Conservation (phyloP, 768 basidiomycete genomes). For the Leccinum variicolor region DNA sequence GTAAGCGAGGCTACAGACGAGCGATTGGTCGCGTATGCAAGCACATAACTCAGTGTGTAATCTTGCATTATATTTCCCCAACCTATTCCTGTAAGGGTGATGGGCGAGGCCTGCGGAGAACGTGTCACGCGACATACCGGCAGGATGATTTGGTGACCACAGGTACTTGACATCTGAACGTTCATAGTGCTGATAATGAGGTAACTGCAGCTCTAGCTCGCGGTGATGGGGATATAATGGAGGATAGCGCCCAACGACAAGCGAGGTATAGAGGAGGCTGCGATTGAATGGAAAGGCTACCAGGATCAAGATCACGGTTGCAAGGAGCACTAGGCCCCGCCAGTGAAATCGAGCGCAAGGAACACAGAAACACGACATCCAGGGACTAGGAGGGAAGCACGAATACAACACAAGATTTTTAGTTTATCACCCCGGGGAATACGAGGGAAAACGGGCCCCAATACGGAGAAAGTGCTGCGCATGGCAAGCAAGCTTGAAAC, state of each 20-base stretch:
- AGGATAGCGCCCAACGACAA: constrained; percentile 28
- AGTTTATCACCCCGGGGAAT: not conserved
- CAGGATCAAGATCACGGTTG: constrained; percentile 8
- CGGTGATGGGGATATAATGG: constrained; percentile 40
- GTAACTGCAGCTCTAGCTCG: constrained; percentile 35
- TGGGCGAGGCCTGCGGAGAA: not conserved
- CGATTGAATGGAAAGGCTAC: constrained; percentile 22
- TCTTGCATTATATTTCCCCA: constrained; percentile 41
- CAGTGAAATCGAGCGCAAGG: constrained; percentile 1
- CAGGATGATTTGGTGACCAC: constrained; percentile 45
- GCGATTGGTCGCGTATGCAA: constrained; percentile 32
- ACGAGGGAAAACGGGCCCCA: not conserved
- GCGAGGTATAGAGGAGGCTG: constrained; percentile 13
- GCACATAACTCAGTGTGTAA: constrained; percentile 31
- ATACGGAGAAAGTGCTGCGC: not conserved
- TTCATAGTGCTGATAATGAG: constrained; percentile 38
- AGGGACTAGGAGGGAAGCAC: not conserved
- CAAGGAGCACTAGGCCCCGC: constrained; percentile 6
- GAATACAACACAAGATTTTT: not conserved
- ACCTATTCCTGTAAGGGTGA: constrained; percentile 25
- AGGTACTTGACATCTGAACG: constrained; percentile 37
- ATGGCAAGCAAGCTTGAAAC: not conserved
- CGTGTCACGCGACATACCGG: not conserved
- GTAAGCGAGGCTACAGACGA: constrained; percentile 24
- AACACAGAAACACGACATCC: constrained; percentile 2